Base-by-base conservation (phyloP, 2,329 filamentous ascomycete genomes). In the Cytospora piceae region DNA sequence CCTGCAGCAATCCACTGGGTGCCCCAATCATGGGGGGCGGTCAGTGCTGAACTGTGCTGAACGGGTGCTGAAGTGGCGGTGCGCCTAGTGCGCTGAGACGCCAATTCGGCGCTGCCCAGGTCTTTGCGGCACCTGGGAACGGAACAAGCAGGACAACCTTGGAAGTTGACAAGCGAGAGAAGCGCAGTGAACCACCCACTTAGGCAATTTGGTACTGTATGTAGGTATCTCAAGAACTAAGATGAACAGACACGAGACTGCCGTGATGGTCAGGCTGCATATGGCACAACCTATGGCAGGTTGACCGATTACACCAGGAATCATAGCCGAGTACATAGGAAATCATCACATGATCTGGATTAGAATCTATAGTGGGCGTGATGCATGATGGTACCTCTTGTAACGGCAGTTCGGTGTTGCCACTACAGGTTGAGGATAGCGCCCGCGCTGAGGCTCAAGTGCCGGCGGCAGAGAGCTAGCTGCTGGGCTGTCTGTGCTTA, bases 1-100 rank as follows among this genome's bases (percentile, higher is more conserved):
- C 64, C 51, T 59, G 61, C 64, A 54, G 49, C 32, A 37, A 37
- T 46, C 34, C 29, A 3, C 3, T 20, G 34, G 27, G 31, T 20
- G 46, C 27, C 64, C 64, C 60, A 66, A 63, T 57, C 64, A 59
- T 20, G 55, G 55, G 17, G 31, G 12, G 17, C 49, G 24, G 29
- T 49, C 59, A 62, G 52, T 49, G 49, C 31, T 63, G 55, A 51
- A 27, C 37, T 55, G 59, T 46, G 46, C 46, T 49, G n/a, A 24
- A 49, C 2, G 31, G 39, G 34, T 42, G 56, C 63, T 63, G 58
- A 29, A 53, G 54, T 34, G 58, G 53, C 63, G 55, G 58, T 53
- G 60, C 55, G 56, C 32, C 17, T 39, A 66, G 56, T 51, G 52
- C 49, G 56, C 56, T 20, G 15, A 42, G 29, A 37, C 27, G 29